Percentiles rank a stretch among this genome's conserved stretches.
Evolutionary conservation across 2,329 filamentous ascomycete species (phyloP).

Genomic region (Alternaria hordeiaustralica): DNA sequence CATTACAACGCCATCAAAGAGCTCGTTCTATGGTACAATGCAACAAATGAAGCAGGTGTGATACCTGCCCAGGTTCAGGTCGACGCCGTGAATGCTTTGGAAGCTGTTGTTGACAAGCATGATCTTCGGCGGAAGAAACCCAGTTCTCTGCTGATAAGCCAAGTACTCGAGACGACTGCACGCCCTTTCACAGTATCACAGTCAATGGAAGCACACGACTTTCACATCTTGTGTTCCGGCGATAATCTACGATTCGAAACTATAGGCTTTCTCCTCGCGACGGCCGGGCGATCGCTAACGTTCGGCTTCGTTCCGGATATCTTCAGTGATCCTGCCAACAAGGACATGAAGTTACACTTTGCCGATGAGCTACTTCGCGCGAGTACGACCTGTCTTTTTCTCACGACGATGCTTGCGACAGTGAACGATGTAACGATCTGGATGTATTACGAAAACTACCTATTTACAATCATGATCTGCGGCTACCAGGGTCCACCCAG

Average conservation of each 20-base stretch:
- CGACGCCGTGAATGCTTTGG: slow-evolving; percentile 40
- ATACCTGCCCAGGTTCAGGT: slow-evolving; percentile 47
- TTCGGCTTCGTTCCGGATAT: slow-evolving; percentile 33
- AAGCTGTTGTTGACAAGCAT: slow-evolving; percentile 40
- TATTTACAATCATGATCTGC: slow-evolving; percentile 46
- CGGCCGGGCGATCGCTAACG: slow-evolving; percentile 44
- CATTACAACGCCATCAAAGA: slow-evolving; percentile 35
- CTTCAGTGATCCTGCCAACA: slow-evolving; percentile 25
- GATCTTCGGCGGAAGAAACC: slow-evolving; percentile 33
- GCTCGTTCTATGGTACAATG: slow-evolving; percentile 31
- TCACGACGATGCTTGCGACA: slow-evolving; percentile 48
- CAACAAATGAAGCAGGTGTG: slow-evolving; percentile 41
- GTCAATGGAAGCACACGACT: slow-evolving; percentile 39
- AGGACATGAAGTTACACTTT: slow-evolving; percentile 27
- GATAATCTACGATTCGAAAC: slow-evolving; percentile 49
- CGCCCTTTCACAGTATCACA: slow-evolving; percentile 35
- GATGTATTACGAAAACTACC: slow-evolving; percentile 46
- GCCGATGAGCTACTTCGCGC: slow-evolving; percentile 41
- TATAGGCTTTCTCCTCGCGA: slow-evolving; percentile 47
- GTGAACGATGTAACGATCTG: slow-evolving; percentile 49
- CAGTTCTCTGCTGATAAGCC: slow-evolving; percentile 30
- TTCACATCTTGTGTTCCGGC: slow-evolving; percentile 49
- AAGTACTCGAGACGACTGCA: slow-evolving; percentile 36
- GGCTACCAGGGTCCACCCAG: slow-evolving; percentile 42
- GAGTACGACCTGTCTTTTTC: slow-evolving; percentile 47